Evolutionary conservation across 768 basidiomycete genomes (phyloP).

Genomic region (Kwoniella bestiolae): DNA sequence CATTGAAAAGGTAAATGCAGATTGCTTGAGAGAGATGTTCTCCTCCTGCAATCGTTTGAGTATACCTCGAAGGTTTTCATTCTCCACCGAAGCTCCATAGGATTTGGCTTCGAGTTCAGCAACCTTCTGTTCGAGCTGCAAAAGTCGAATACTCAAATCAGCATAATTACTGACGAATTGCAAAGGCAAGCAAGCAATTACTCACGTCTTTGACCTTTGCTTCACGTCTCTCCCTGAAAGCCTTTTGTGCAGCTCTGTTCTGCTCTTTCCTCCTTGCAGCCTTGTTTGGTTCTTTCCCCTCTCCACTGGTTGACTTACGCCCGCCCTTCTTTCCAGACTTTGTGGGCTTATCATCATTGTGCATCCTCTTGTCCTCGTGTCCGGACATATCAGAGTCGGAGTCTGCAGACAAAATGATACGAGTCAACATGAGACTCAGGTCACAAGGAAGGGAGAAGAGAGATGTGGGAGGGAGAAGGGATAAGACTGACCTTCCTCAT

Average conservation of each 20-base stretch:
- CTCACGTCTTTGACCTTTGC: conserved; percentile 95
- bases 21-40: conserved; percentile 78
- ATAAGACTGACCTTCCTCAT: conserved; percentile 20
- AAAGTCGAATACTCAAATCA: conserved; percentile 2
- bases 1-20: conserved; percentile 80
- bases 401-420: conserved; percentile 19
- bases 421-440: background rate
- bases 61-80: conserved; percentile 85
- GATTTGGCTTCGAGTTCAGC: conserved; percentile 83
- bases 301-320: conserved; percentile 38
- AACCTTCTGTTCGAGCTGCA: conserved; percentile 86
- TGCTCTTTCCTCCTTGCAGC: conserved; percentile 85
- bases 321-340: conserved; percentile 32
- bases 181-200: background rate
- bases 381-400: conserved; percentile 40
- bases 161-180: background rate
- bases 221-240: conserved; percentile 96
- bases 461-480: background rate
- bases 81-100: conserved; percentile 72
- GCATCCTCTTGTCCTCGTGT: conserved; percentile 47
- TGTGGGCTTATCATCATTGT: conserved; percentile 17
- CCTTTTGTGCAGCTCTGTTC: conserved; percentile 94
- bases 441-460: background rate
- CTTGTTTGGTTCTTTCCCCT: conserved; percentile 38
- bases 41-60: conserved; percentile 82